Evolutionary conservation across 345 rosid species (phyloP).

Genomic region (Hirschfeldia incana): DNA sequence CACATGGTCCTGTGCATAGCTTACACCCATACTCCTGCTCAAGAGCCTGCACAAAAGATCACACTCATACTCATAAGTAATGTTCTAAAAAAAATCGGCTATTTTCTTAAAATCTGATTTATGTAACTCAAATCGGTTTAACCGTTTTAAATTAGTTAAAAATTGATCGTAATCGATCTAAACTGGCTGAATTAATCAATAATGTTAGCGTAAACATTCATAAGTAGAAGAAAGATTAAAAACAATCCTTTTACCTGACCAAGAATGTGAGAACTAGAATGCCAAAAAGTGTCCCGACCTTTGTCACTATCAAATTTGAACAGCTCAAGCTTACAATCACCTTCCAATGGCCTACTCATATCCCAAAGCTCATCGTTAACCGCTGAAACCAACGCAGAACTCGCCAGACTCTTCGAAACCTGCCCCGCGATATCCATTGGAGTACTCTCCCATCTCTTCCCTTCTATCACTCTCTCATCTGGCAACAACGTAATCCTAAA

Average conservation of each 20-base stretch:
- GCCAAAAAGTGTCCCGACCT: not conserved
- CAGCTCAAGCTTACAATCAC: not conserved
- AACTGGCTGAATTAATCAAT: no score
- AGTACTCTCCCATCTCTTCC: not conserved
- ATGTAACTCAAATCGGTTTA: no score
- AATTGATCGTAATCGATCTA: no score
- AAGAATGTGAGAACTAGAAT: not conserved
- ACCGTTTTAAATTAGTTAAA: no score
- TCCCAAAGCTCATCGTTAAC: not conserved
- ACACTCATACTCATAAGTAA: not conserved
- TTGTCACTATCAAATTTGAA: not conserved
- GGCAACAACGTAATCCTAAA: not conserved
- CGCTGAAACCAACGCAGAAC: not conserved
- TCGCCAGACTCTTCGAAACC: not conserved
- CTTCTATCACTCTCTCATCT: not conserved
- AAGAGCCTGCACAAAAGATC: conserved; percentile 58
- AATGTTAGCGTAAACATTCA: no score
- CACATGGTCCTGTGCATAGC: conserved; percentile 98
- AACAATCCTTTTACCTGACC: not conserved
- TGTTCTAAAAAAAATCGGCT: no score
- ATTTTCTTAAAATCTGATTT: no score
- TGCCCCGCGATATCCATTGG: not conserved
- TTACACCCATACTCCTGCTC: conserved; percentile 87
- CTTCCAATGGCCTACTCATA: not conserved
- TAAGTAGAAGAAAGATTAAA: no score